Evolutionary conservation across 495 filamentous ascomycete genomes (phyloP).

Genomic region (Aspergillus affinis): DNA sequence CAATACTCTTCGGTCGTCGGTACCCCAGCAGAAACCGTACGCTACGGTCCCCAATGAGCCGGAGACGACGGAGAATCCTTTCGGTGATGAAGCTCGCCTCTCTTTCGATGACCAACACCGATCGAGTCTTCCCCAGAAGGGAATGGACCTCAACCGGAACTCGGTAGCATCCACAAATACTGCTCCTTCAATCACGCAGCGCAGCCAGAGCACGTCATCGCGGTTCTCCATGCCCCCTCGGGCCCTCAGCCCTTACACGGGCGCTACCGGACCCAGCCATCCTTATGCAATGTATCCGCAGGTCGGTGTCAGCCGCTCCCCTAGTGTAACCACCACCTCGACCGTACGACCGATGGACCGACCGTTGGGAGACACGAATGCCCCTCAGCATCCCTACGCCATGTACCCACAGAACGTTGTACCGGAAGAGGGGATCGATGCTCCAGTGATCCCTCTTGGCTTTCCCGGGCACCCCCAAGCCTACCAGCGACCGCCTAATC

Average conservation of each 20-base stretch:
- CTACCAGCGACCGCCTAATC: constrained; percentile 70
- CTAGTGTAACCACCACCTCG: constrained; percentile 64
- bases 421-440: constrained; percentile 46
- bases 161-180: constrained; percentile 35
- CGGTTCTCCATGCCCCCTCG: constrained; percentile 45
- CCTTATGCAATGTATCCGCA: constrained; percentile 58
- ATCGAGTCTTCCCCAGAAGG: constrained; percentile 43
- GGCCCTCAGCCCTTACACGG: constrained; percentile 53
- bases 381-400: constrained; percentile 85
- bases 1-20: constrained; percentile 33
- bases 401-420: constrained; percentile 80
- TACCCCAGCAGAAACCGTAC: constrained; percentile 27
- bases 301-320: constrained; percentile 55
- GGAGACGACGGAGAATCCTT: constrained; percentile 38
- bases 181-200: constrained; percentile 32
- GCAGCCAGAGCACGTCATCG: constrained; percentile 45
- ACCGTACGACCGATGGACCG: constrained; percentile 56
- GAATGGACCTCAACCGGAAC: constrained; percentile 35
- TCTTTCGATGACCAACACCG: constrained; percentile 40
- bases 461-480: constrained; percentile 64
- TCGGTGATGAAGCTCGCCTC: constrained; percentile 41
- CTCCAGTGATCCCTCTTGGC: constrained; percentile 63
- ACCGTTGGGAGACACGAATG: constrained; percentile 59
- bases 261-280: constrained; percentile 55
- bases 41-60: constrained; percentile 28